phyloP scores from a whole-genome alignment of 306 rosid genomes.

The Castanea mollissima region DNA sequence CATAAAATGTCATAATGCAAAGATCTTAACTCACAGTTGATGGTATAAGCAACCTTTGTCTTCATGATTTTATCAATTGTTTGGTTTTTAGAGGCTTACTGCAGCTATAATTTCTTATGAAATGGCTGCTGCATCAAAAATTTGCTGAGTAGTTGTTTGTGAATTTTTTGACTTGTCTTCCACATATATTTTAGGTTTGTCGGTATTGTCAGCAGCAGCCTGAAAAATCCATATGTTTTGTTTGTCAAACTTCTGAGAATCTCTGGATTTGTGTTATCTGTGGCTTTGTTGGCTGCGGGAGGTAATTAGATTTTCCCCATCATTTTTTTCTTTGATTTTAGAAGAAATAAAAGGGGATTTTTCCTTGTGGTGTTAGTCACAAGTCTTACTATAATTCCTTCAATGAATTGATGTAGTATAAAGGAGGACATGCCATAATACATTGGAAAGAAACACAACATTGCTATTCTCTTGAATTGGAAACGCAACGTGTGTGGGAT shows the following conservation, averaged over 20 bases:
- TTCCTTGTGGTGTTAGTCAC: background rate
- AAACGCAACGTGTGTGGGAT: slow-evolving; percentile 95
- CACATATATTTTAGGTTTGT: slow-evolving; percentile 59
- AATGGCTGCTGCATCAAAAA: background rate
- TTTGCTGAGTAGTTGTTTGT: background rate
- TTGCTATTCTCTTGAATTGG: slow-evolving; percentile 94
- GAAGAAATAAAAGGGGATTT: background rate
- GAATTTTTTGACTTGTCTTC: background rate
- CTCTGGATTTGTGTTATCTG: slow-evolving; percentile 97
- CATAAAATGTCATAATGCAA: no score
- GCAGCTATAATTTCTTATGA: background rate
- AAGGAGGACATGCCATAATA: slow-evolving; percentile 85
- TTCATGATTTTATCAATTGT: no score
- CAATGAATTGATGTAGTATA: slow-evolving; percentile 43
- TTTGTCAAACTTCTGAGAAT: slow-evolving; percentile 93
- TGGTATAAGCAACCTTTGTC: no score
- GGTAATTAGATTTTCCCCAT: slow-evolving; percentile 41
- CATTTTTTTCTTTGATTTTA: background rate
- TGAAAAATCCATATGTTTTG: slow-evolving; percentile 78
- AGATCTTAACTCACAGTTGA: no score
- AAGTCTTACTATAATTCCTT: slow-evolving; percentile 13
- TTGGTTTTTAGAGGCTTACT: background rate
- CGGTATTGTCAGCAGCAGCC: slow-evolving; percentile 97
- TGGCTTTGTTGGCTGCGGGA: slow-evolving; percentile 98
- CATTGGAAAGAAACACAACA: slow-evolving; percentile 98